Evolutionary conservation across 2,329 filamentous ascomycete genomes (phyloP).

Genomic region (Fusarium tricinctum): DNA sequence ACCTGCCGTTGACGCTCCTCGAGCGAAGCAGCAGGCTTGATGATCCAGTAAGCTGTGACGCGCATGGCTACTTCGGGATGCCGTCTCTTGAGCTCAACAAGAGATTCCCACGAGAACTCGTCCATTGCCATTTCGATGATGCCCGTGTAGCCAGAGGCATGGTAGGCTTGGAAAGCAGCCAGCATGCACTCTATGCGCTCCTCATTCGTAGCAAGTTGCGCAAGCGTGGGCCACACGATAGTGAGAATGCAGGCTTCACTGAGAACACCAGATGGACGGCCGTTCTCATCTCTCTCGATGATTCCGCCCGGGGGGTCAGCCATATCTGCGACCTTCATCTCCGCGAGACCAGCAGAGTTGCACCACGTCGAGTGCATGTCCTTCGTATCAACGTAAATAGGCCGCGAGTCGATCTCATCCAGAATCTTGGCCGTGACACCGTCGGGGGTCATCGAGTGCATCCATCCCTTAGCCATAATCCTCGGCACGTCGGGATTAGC

Average conservation of each 20-base stretch:
- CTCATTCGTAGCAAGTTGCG: slow-evolving; percentile 61
- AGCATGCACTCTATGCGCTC: slow-evolving; percentile 64
- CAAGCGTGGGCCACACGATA: slow-evolving; percentile 69
- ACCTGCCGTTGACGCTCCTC: slow-evolving; percentile 62
- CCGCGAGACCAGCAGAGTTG: slow-evolving; percentile 64
- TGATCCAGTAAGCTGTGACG: slow-evolving; percentile 70
- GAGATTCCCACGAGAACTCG: slow-evolving; percentile 66
- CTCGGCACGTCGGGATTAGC: slow-evolving; percentile 62
- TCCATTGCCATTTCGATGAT: slow-evolving; percentile 74
- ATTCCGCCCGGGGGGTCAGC: slow-evolving; percentile 65
- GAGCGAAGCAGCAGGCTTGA: slow-evolving; percentile 61
- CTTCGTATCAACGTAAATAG: slow-evolving; percentile 70
- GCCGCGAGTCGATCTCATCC: slow-evolving; percentile 66
- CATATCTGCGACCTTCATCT: slow-evolving; percentile 62
- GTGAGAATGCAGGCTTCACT: slow-evolving; percentile 66
- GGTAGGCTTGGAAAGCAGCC: slow-evolving; percentile 65
- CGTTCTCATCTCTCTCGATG: slow-evolving; percentile 64
- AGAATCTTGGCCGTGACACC: slow-evolving; percentile 61
- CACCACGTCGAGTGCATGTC: slow-evolving; percentile 71
- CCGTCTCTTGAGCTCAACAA: slow-evolving; percentile 59
- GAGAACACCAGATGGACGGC: slow-evolving; percentile 65
- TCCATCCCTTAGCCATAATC: slow-evolving; percentile 69
- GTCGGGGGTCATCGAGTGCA: slow-evolving; percentile 63
- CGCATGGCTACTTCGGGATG: slow-evolving; percentile 56
- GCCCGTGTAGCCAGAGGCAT: slow-evolving; percentile 67